Evolutionary conservation across 306 rosid genomes (phyloP), one percentile per base, ranked within the genome.

Genomic region (Dalbergia cultrata): DNA sequence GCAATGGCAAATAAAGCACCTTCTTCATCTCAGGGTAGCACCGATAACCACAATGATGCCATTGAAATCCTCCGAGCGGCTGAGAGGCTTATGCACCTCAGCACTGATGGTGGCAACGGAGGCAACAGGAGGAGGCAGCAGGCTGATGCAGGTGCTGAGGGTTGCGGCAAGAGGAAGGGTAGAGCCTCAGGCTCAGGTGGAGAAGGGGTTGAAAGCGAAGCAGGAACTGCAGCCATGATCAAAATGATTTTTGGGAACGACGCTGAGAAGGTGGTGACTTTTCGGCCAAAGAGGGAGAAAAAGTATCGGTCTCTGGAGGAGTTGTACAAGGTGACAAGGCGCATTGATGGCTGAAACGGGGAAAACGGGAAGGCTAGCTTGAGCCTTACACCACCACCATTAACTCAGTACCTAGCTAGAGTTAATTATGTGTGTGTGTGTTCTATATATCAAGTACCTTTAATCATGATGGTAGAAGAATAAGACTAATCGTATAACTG

Each of bases 221-320:
- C 31, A 26, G 47, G 10, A 31, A 76, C 75, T 13, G 71, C 72
- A 10, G 54, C 58, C 1, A 73, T 63, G 54, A 85, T 83, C 5
- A 67, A 78, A 72, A 75, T 84, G 78, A 69, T 78, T 76, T 74
- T 80, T 10, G 89, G 85, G 33, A 76, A 81, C 37, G 86, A 80
- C 33, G 0, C 7, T 68, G 82, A 77, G 50, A 75, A 39, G 22
- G 19, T 17, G 44, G 75, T 43, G 19, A 33, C 14, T 58, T 22
- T n/a, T 43, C 22, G 37, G 39, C 83, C 82, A 1, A 86, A 70
- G 78, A 88, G 70, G 77, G 60, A 47, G 79, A 72, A 80, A 77
- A 90, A 78, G 69, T 88, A 77, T 68, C 72, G 92, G 17, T 86
- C 87, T 75, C 85, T 92, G 50, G 67, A 44, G 18, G 70, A 72